Conservation (phyloP, 129 eudicot species). For the Tagetes patula region DNA sequence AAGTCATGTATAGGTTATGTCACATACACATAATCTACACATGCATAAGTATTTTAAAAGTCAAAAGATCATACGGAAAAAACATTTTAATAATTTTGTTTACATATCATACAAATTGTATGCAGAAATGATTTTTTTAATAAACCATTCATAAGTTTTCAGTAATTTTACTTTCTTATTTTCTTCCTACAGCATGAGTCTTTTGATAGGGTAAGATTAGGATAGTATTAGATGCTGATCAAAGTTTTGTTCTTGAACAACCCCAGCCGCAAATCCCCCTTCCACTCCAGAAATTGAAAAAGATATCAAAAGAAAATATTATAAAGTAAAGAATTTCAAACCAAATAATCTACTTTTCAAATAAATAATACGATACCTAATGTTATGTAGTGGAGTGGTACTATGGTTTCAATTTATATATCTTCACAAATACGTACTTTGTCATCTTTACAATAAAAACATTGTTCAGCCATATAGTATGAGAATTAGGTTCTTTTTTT, state of each 20-base stretch:
- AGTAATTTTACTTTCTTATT: too few species aligned
- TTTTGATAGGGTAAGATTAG: slow-evolving; percentile 9
- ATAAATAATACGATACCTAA: neutral
- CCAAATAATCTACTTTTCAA: slow-evolving; percentile 20
- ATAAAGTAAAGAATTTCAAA: slow-evolving; percentile 1
- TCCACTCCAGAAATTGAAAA: neutral
- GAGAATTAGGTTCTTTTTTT: too few species aligned
- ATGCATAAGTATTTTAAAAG: too few species aligned
- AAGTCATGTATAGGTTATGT: too few species aligned
- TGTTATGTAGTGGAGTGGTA: neutral
- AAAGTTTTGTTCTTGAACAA: slow-evolving; percentile 20
- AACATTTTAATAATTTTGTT: too few species aligned
- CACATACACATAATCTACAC: too few species aligned
- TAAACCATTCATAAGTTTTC: too few species aligned
- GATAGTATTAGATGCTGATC: slow-evolving; percentile 30
- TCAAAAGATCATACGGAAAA: too few species aligned
- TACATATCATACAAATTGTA: too few species aligned
- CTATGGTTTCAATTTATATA: slow-evolving; percentile 10
- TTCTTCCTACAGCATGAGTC: neutral
- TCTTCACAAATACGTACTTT: neutral
- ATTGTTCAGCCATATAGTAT: neutral
- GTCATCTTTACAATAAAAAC: slow-evolving; percentile 5
- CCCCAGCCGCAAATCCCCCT: slow-evolving; percentile 17
- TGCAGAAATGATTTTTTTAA: too few species aligned
- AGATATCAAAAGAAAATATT: neutral